phyloP scores from a whole-genome alignment of 768 basidiomycete genomes.

The Hirschioporus abietinus region DNA sequence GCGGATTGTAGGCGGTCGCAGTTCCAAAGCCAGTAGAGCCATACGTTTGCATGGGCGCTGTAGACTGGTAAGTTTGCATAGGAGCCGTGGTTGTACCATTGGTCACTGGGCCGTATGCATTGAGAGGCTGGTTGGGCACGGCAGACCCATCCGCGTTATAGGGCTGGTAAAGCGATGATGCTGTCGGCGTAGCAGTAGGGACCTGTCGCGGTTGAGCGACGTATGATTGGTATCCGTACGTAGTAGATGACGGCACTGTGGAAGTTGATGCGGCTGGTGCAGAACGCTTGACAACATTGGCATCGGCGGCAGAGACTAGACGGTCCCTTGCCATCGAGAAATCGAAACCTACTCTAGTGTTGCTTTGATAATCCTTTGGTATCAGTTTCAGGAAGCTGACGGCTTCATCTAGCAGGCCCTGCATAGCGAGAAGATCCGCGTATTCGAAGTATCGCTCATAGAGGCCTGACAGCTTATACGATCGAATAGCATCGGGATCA shows the following conservation, averaged over 20 bases:
- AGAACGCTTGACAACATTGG: constrained; percentile 8
- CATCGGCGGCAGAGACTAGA: constrained; percentile 35
- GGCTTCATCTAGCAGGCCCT: constrained; percentile 85
- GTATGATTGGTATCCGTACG: constrained; percentile 12
- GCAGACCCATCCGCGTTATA: constrained; percentile 4
- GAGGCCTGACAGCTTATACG: constrained; percentile 77
- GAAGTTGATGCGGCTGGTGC: constrained; percentile 22
- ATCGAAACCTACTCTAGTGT: constrained; percentile 34
- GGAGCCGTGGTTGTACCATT: constrained; percentile 15
- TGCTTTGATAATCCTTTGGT: constrained; percentile 72
- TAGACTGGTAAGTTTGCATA: constrained; percentile 14
- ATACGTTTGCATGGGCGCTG: constrained; percentile 18
- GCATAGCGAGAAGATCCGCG: constrained; percentile 83
- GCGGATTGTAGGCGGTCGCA: constrained; percentile 11
- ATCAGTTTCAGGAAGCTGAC: constrained; percentile 73
- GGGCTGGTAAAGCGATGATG: neutral
- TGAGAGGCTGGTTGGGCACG: neutral
- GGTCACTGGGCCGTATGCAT: constrained; percentile 6
- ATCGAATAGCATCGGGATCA: constrained; percentile 43
- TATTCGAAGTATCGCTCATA: constrained; percentile 97
- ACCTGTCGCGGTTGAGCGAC: constrained; percentile 10
- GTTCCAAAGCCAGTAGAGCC: neutral
- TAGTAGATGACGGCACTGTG: constrained; percentile 12
- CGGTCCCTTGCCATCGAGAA: constrained; percentile 42
- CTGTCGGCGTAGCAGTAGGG: constrained; percentile 5